A percentile compares a stretch with the other conserved stretches of the same genome.
These are phyloP conservation scores for Chaetomium sp. DNA, from an alignment of 2,329 filamentous ascomycete genomes.

Conservation along the genomic window DNA sequence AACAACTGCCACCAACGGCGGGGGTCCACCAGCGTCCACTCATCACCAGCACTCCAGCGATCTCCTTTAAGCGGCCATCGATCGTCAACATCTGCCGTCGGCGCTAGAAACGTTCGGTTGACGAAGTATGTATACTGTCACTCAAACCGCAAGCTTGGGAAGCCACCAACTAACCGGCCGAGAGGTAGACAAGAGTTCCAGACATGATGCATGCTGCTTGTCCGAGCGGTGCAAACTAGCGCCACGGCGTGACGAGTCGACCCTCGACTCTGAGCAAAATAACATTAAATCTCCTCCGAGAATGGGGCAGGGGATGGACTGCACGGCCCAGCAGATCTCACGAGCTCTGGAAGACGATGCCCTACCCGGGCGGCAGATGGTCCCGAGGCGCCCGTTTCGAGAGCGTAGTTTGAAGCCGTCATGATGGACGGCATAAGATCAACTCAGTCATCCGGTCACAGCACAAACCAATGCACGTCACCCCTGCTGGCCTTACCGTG, in stretches of 20 bases:
- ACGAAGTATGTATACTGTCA: too few species aligned
- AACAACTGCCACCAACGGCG: slow-evolving; percentile 22
- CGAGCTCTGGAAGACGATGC: background rate
- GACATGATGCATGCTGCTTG: slow-evolving; percentile 4
- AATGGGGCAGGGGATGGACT: slow-evolving; percentile 31
- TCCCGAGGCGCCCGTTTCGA: slow-evolving; percentile 32
- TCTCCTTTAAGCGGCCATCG: background rate
- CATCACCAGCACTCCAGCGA: slow-evolving; percentile 1
- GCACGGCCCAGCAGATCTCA: background rate
- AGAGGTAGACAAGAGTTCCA: background rate
- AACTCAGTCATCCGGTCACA: slow-evolving; percentile 52
- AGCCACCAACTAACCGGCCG: background rate
- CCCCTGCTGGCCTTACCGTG: slow-evolving; percentile 41
- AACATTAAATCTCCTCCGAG: slow-evolving; percentile 18
- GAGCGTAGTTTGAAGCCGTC: slow-evolving; percentile 36
- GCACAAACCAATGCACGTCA: slow-evolving; percentile 42
- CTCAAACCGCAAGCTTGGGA: background rate
- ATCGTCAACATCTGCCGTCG: slow-evolving; percentile 2
- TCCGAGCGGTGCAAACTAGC: slow-evolving; percentile 31
- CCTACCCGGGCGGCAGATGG: background rate
- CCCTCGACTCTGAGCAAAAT: slow-evolving; percentile 20
- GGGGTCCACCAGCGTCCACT: slow-evolving; percentile 2
- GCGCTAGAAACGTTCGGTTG: background rate
- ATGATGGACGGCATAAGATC: slow-evolving; percentile 50
- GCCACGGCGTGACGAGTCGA: slow-evolving; percentile 23